phyloP scores from a whole-genome alignment of 495 filamentous ascomycete genomes.

The Aspergillus ellipticus region DNA sequence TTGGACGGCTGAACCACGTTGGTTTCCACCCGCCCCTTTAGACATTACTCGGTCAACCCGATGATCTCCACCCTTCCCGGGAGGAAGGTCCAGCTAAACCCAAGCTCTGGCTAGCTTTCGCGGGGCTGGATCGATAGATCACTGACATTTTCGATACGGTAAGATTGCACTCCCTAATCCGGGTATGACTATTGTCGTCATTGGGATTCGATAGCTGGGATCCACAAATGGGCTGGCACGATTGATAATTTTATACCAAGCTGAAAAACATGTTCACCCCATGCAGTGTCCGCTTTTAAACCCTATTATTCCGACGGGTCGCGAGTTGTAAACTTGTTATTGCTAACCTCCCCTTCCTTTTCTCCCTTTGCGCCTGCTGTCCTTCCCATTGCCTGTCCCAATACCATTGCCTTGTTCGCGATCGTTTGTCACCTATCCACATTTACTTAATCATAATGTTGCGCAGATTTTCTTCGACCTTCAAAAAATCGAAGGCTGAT shows the following conservation, averaged over 20 bases:
- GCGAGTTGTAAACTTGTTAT: neutral
- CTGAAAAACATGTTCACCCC: neutral
- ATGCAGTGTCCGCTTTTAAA: constrained; percentile 9
- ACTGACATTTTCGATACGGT: constrained; percentile 4
- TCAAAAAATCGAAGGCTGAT: constrained; percentile 45
- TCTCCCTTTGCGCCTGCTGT: constrained; percentile 2
- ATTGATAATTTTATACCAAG: neutral
- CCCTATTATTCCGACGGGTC: constrained; percentile 4
- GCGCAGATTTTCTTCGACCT: constrained; percentile 50
- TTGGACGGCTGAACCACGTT: constrained; percentile 5
- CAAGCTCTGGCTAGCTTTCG: constrained; percentile 1
- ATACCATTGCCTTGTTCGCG: constrained; percentile 4
- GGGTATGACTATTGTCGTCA: constrained; percentile 14
- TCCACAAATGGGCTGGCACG: constrained; percentile 11
- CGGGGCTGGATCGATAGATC: constrained; percentile 6
- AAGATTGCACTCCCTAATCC: neutral
- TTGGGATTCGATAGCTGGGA: constrained; percentile 11
- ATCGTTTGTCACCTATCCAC: constrained; percentile 9
- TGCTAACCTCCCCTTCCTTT: neutral
- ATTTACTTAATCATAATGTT: constrained; percentile 36
- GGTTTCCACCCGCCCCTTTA: neutral
- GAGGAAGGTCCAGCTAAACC: neutral
- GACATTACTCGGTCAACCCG: neutral
- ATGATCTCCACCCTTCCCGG: neutral
- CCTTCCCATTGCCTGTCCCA: constrained; percentile 11